A percentile compares a stretch with the other conserved stretches of the same genome.
Evolutionary conservation across 2,329 filamentous ascomycete species (phyloP).

Genomic region (Colletotrichum tofieldiae): DNA sequence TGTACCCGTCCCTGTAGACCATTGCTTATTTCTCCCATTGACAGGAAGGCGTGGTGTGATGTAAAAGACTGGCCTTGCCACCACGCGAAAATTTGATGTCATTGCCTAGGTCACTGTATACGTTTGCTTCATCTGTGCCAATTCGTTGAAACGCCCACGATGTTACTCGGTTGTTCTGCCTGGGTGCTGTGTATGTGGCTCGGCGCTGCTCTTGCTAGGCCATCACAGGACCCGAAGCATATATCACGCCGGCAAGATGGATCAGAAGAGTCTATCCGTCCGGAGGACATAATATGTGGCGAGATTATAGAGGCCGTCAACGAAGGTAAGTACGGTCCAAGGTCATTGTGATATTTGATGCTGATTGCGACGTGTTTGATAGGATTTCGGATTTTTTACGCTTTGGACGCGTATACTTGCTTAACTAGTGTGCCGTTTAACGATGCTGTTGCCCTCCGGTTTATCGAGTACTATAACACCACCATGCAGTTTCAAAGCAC

Average conservation of each 20-base stretch:
- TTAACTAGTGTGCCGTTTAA: slow-evolving; percentile 31
- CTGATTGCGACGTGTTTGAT: background rate
- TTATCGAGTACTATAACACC: slow-evolving; percentile 37
- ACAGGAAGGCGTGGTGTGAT: background rate
- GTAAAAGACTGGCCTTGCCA: background rate
- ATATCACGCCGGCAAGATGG: slow-evolving; percentile 18
- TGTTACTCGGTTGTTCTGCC: background rate
- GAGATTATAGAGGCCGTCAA: slow-evolving; percentile 29
- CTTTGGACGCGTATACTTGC: slow-evolving; percentile 21
- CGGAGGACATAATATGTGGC: slow-evolving; percentile 24
- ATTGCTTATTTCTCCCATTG: background rate
- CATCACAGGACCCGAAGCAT: background rate
- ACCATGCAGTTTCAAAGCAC: slow-evolving; percentile 40
- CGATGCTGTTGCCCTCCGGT: slow-evolving; percentile 29
- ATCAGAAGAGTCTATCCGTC: background rate
- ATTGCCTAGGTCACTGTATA: background rate
- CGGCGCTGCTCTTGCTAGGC: background rate
- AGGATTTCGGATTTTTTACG: slow-evolving; percentile 29
- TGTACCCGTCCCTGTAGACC: background rate
- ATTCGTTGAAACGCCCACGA: background rate
- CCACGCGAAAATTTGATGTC: background rate
- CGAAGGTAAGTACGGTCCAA: background rate
- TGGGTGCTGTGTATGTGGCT: slow-evolving; percentile 1
- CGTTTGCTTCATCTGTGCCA: background rate
- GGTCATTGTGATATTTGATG: background rate